A percentile compares a stretch with the other conserved stretches of the same genome.
Conservation (phyloP, 2,329 filamentous ascomycete species). For the Microcera coccophila region DNA sequence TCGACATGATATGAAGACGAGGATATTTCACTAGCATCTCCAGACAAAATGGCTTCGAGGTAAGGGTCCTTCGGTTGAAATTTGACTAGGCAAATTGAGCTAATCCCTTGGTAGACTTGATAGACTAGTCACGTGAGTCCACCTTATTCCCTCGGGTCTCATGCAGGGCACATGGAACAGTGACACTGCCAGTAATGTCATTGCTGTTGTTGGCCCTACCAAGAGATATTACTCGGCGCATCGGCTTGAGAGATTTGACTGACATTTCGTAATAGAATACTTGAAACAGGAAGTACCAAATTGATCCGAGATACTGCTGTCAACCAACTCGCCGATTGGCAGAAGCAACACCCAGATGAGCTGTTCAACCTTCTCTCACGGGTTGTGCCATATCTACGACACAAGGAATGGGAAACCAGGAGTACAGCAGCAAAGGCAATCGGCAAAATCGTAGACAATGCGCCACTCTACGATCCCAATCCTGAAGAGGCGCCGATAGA, state of each 20-base stretch:
- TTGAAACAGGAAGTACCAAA: slow-evolving; percentile 95
- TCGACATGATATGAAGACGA: slow-evolving; percentile 29
- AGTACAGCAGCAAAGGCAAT: slow-evolving; percentile 91
- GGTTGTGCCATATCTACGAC: slow-evolving; percentile 90
- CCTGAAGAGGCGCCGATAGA: slow-evolving; percentile 56
- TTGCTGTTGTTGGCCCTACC: too few species aligned
- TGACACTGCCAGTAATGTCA: too few species aligned
- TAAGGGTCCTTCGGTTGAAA: slow-evolving; percentile 35
- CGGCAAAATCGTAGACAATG: slow-evolving; percentile 88
- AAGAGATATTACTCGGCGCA: too few species aligned
- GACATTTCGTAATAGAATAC: slow-evolving; percentile 55
- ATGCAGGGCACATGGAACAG: too few species aligned
- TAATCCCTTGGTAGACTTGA: slow-evolving; percentile 58
- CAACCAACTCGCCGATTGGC: slow-evolving; percentile 93
- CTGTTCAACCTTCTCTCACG: slow-evolving; percentile 90
- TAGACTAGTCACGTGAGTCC: slow-evolving; percentile 78
- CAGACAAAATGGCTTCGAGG: slow-evolving; percentile 56
- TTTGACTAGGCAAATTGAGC: too few species aligned
- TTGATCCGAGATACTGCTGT: slow-evolving; percentile 96
- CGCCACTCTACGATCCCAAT: slow-evolving; percentile 84
- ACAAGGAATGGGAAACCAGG: slow-evolving; percentile 95
- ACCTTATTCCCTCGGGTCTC: background rate
- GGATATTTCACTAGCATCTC: slow-evolving; percentile 15
- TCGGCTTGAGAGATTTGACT: background rate
- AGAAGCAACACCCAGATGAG: slow-evolving; percentile 96